Conservation (phyloP, 331 rosid species). For the Dryas integrifolia region DNA sequence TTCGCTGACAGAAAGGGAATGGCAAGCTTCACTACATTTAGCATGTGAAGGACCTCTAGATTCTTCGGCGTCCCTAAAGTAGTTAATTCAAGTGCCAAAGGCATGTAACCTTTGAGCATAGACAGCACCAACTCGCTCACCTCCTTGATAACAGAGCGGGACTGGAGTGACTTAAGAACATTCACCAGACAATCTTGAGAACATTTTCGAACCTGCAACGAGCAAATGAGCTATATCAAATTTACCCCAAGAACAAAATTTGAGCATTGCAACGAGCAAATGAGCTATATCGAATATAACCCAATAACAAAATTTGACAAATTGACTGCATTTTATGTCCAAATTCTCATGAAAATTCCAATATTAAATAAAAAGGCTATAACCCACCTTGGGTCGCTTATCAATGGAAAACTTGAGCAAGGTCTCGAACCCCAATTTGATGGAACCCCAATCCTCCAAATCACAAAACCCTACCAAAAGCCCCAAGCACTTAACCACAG, state of each 20-base stretch:
- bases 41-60: slow-evolving; percentile 65
- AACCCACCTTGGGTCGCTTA: slow-evolving; percentile 78
- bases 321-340: too few relatives aligned
- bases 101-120: slow-evolving; percentile 55
- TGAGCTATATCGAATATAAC: too few relatives aligned
- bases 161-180: slow-evolving; percentile 48
- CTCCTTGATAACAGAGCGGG: slow-evolving; percentile 50
- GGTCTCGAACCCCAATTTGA: slow-evolving; percentile 62
- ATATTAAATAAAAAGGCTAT: not conserved
- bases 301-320: too few relatives aligned
- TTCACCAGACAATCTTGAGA: slow-evolving; percentile 77
- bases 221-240: not conserved
- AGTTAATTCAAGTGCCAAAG: slow-evolving; percentile 42
- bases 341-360: too few relatives aligned
- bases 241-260: too few relatives aligned
- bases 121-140: slow-evolving; percentile 76
- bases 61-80: slow-evolving; percentile 38
- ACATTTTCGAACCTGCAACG: slow-evolving; percentile 72
- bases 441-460: slow-evolving; percentile 69
- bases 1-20: slow-evolving; percentile 60
- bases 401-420: slow-evolving; percentile 67
- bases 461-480: slow-evolving; percentile 72
- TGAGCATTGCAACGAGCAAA: too few relatives aligned
- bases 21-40: slow-evolving; percentile 55
- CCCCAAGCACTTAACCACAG: slow-evolving; percentile 75